Conservation (phyloP, 768 basidiomycete species). For the Cantharellus anzutake region DNA sequence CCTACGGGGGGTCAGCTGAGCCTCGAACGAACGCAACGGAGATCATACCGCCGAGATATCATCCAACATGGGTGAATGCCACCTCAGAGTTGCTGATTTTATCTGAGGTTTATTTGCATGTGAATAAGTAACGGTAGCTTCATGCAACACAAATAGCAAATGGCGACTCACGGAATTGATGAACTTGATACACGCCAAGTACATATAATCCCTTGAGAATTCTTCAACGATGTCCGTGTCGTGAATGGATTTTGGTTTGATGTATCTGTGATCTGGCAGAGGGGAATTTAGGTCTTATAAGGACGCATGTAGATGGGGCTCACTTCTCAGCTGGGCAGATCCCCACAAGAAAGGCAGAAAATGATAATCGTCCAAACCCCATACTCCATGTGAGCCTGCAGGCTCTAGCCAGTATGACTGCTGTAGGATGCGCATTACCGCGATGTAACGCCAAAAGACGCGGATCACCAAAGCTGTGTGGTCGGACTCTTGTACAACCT, state of each 20-base stretch:
- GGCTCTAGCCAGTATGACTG: conserved; percentile 96
- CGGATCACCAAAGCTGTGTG: conserved; percentile 55
- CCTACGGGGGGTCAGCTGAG: conserved; percentile 17
- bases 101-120: conserved; percentile 31
- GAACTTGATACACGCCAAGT: conserved; percentile 87
- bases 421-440: conserved; percentile 70
- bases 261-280: conserved; percentile 59
- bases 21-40: not conserved
- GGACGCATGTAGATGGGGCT: not conserved
- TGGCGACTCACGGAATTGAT: conserved; percentile 62
- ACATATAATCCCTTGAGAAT: conserved; percentile 86
- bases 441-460: conserved; percentile 81
- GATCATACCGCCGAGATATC: conserved; percentile 68
- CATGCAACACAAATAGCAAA: not conserved
- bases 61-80: conserved; percentile 99
- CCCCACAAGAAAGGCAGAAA: conserved; percentile 87
- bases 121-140: not conserved
- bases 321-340: conserved; percentile 54
- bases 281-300: not conserved
- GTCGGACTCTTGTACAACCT: conserved; percentile 42
- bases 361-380: conserved; percentile 94
- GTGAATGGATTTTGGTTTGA: conserved; percentile 83
- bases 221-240: conserved; percentile 83
- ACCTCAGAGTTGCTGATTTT: conserved; percentile 84
- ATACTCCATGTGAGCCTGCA: conserved; percentile 97